A percentile compares a stretch with the other conserved stretches of the same genome.
phyloP scores from a whole-genome alignment of 768 basidiomycete species.

The Amanita subjunquillea region DNA sequence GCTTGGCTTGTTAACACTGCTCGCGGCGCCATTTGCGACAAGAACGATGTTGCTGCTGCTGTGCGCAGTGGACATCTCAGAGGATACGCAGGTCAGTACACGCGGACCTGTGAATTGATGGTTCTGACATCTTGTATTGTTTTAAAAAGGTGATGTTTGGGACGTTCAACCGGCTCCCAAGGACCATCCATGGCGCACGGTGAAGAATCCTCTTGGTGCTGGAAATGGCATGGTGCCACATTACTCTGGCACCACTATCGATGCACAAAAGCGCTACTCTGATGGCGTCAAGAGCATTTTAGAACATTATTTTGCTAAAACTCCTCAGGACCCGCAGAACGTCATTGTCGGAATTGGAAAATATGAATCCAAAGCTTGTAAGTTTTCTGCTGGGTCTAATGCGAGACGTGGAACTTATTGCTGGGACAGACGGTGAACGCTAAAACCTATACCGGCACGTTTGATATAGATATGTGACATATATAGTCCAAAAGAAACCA shows the following conservation, averaged over 20 bases:
- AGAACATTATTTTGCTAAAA: constrained; percentile 52
- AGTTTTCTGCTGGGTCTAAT: constrained; percentile 10
- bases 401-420: neutral
- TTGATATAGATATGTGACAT: neutral
- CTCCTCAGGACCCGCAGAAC: constrained; percentile 68
- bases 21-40: constrained; percentile 85
- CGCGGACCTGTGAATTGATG: constrained; percentile 4
- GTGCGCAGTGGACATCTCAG: constrained; percentile 65
- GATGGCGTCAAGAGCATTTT: constrained; percentile 60
- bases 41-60: constrained; percentile 69
- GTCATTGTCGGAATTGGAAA: constrained; percentile 61
- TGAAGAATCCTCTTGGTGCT: constrained; percentile 71
- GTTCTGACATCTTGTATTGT: constrained; percentile 15
- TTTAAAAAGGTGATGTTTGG: constrained; percentile 60
- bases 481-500: neutral
- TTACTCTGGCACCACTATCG: constrained; percentile 83
- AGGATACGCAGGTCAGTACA: constrained; percentile 36
- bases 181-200: constrained; percentile 79
- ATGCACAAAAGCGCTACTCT: constrained; percentile 84
- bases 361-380: constrained; percentile 37
- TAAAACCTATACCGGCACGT: constrained; percentile 13
- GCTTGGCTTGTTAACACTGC: constrained; percentile 92
- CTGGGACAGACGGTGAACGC: constrained; percentile 39
- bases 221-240: constrained; percentile 90
- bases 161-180: constrained; percentile 79